Evolutionary conservation across 352 stramenopile species (phyloP).

Genomic region (Globisporangium polare): DNA sequence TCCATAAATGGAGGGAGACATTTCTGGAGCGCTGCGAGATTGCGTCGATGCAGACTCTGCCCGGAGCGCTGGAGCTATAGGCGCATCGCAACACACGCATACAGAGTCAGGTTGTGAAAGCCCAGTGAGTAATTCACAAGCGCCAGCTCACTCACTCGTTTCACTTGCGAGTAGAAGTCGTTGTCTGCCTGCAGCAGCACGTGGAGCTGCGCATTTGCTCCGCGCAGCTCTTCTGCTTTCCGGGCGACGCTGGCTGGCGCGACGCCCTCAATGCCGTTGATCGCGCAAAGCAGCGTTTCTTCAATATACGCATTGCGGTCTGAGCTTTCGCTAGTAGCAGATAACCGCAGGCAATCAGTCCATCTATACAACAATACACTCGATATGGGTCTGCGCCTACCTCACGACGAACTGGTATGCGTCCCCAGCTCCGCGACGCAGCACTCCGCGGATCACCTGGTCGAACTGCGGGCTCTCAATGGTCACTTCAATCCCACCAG

Average conservation of each 20-base stretch:
- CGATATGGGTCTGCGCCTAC: conserved; percentile 12
- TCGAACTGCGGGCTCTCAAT: conserved; percentile 92
- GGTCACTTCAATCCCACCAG: conserved; percentile 18
- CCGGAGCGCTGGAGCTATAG: conserved; percentile 64
- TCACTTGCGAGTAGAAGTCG: conserved; percentile 96
- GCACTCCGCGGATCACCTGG: conserved; percentile 39
- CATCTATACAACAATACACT: too few species aligned
- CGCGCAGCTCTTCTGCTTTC: conserved; percentile 24
- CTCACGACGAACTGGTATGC: conserved; percentile 30
- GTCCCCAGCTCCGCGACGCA: conserved; percentile 17
- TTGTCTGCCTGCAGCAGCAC: conserved; percentile 94
- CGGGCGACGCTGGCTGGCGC: conserved; percentile 16
- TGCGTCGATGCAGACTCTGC: conserved; percentile 49
- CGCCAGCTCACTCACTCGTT: conserved; percentile 27
- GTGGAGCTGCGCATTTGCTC: conserved; percentile 28
- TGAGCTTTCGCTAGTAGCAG: conserved; percentile 24
- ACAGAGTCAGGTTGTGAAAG: not conserved
- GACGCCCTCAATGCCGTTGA: conserved; percentile 60
- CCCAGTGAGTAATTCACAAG: conserved; percentile 5
- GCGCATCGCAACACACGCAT: not conserved
- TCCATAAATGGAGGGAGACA: conserved; percentile 81
- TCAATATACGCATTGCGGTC: conserved; percentile 90
- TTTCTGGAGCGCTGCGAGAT: conserved; percentile 66
- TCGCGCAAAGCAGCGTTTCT: conserved; percentile 76
- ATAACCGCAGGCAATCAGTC: not conserved